Percentiles rank a stretch among this genome's conserved stretches.
Conservation (phyloP, 208 protist species). For the Crithidia expoeki region DNA sequence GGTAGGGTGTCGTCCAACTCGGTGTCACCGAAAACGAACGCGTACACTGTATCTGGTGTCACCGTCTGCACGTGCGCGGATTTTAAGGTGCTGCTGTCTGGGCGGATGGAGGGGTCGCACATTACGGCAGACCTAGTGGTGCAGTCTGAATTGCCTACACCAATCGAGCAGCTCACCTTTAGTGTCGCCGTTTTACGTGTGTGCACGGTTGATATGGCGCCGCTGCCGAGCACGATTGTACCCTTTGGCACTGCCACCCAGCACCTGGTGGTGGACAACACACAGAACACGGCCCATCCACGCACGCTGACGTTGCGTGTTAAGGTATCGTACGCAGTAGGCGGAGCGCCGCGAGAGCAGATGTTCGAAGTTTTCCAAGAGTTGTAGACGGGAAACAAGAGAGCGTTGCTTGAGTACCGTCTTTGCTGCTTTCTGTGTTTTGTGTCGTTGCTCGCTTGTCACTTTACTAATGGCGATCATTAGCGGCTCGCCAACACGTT, state of each 20-base stretch:
- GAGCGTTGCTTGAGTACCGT: neutral
- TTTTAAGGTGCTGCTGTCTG: conserved; percentile 50
- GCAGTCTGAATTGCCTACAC: conserved; percentile 29
- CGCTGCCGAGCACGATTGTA: conserved; percentile 45
- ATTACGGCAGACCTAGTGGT: conserved; percentile 48
- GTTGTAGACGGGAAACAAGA: neutral
- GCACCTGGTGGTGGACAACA: conserved; percentile 56
- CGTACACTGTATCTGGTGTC: conserved; percentile 14
- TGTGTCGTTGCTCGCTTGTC: too few species aligned
- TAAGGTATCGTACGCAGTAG: conserved; percentile 67
- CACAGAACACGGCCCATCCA: conserved; percentile 48
- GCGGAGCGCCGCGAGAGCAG: conserved; percentile 47
- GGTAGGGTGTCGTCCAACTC: neutral
- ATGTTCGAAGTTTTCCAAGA: conserved; percentile 64
- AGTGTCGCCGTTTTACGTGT: conserved; percentile 74
- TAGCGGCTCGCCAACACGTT: too few species aligned
- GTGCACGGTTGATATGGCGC: conserved; percentile 60
- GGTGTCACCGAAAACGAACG: neutral
- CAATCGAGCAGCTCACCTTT: conserved; percentile 63
- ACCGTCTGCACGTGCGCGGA: conserved; percentile 61
- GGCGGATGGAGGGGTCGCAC: conserved; percentile 19
- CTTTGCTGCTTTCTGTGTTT: neutral
- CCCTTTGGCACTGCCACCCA: conserved; percentile 50
- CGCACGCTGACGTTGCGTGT: conserved; percentile 67
- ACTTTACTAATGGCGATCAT: too few species aligned